Evolutionary conservation across 768 basidiomycete species (phyloP), one percentile per base, ranked within the genome.

Genomic region (Boletus rubroflammeus): DNA sequence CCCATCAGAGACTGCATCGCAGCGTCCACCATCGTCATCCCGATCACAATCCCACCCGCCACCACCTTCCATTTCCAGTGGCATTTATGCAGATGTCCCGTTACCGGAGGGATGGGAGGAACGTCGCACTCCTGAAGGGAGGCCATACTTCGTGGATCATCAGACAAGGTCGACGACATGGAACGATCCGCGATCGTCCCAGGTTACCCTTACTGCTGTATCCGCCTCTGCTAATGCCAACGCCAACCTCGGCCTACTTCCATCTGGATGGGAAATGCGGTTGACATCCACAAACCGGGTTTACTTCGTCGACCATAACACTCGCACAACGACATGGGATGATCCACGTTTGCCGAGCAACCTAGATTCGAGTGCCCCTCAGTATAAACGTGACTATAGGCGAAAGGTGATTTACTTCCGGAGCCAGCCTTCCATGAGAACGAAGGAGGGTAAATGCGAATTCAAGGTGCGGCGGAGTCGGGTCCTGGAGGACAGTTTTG

Each of bases 221-320:
- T 73, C 66, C 61, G 54, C 75, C 63, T 60, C 74, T 65, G 55
- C 75, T 68, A 62, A 78, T 51, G 70, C 82, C 61, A 81, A 75
- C 53, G 71, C 84, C 57, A 76, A 86, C 59, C 81, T 93, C 17
- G 93, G 93, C 0, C 84, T 89, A 7, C 77, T 96, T 35, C 93
- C 93, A 6, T 88, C 86, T 42, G 93, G 93, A 55, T 96, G 93
- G 93, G 93, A 96, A 73, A 95, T 95, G 93, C 81, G 93, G 19
- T 72, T 95, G 49, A 94, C 93, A 1, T 85, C 86, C 1, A 92
- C 88, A 0, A 81, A 81, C 8, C 80, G 92, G 32, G 86, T 95
- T 17, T 96, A 96, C 72, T 96, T 93, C 61, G 93, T 95, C 14
- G 93, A 95, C 67, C 93, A 96, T 72, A 94, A 88, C 58, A 88